Base-by-base conservation (phyloP, 108 stramenopile genomes). In the Skeletonema grethae region DNA sequence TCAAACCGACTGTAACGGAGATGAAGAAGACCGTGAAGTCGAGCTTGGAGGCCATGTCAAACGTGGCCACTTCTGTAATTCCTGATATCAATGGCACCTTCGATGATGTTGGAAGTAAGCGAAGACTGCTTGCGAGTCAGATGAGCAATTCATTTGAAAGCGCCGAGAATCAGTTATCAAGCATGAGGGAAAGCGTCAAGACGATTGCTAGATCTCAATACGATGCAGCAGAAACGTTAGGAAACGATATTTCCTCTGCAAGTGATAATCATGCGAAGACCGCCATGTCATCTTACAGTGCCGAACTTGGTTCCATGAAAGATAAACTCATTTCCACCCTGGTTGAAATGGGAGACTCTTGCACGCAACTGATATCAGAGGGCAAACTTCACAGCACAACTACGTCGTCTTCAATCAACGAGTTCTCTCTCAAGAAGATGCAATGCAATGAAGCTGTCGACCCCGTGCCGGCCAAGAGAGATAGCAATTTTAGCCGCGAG, bases 401-500 rank as follows among this genome's bases (percentile, higher is more conserved):
- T 24, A 41, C 61, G 12, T 61, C 62, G 39, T 57, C 80, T 38
- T 61, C 70, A 3, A 77, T 85, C 70, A 45, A 80, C 24, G 67
- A 83, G 25, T 87, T 82, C 62, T 59, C 81, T 24, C 48, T 28
- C 29, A 61, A 73, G 20, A 73, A 75, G 41, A 64, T 90, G 46
- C 62, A 70, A 63, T 72, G 78, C 36, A 63, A 71, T 28, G 77
- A 84, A 18, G 64, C 80, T 34, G 76, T 84, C 25, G 60, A 77
- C 24, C 56, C 72, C 48, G 61, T 78, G 5, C 66, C 71, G 18
- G 28, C 31, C 13, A 84, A 48, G 68, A 73, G 61, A 22, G 62
- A 72, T 10, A 64, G 73, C 55, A 60, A 71, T 2, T 85, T 74
- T 69, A 73, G 53, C 53, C 43, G 70, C 30, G 43, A 72, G 10